These are phyloP conservation scores for Sphenostylis stenocarpa DNA, from an alignment of 306 rosid species.

Conservation along the genomic window DNA sequence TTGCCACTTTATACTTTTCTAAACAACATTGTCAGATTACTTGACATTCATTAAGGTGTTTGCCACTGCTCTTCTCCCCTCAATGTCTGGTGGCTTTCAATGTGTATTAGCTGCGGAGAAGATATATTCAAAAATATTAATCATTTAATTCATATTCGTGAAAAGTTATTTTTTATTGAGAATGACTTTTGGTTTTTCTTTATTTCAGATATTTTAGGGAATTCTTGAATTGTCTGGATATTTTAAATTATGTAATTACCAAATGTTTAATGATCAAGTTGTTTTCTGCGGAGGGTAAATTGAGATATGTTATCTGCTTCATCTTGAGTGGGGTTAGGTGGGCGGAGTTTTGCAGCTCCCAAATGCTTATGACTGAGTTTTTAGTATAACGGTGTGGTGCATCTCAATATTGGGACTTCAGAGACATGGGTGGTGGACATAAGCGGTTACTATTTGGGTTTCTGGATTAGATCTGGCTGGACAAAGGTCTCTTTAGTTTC, in stretches of 20 bases:
- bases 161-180: background rate
- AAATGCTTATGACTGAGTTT: background rate
- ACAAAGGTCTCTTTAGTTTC: background rate
- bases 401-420: background rate
- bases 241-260: background rate
- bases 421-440: background rate
- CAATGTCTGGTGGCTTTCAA: background rate
- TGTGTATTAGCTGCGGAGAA: background rate
- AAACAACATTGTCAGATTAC: background rate
- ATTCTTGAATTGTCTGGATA: conserved; percentile 14
- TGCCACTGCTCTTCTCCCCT: background rate
- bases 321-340: background rate
- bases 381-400: background rate
- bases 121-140: background rate
- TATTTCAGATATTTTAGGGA: conserved; percentile 1
- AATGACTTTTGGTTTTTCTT: background rate
- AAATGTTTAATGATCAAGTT: background rate
- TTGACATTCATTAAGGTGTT: background rate
- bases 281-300: background rate
- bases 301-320: conserved; percentile 12
- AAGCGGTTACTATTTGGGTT: background rate
- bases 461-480: background rate
- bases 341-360: conserved; percentile 2
- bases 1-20: background rate
- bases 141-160: background rate